These are phyloP conservation scores for Barnettozyma pratensis DNA, from an alignment of 805 yeast genomes.

Conservation along the genomic window DNA sequence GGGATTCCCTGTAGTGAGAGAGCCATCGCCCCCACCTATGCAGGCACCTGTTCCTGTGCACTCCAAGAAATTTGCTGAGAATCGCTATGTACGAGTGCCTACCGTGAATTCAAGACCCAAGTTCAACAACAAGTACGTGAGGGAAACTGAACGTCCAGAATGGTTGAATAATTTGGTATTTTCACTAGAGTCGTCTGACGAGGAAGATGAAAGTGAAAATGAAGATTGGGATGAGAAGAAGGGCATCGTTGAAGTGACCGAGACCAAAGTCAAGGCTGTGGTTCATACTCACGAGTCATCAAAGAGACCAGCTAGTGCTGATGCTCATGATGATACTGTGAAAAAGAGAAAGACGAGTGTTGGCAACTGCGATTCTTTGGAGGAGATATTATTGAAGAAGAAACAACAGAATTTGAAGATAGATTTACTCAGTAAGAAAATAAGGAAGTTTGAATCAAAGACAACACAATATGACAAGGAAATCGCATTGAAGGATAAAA, in stretches of 20 bases:
- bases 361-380: neutral
- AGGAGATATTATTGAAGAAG: constrained; percentile 1
- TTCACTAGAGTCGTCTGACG: constrained; percentile 19
- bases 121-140: constrained; percentile 13
- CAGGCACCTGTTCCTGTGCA: neutral
- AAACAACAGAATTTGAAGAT: constrained; percentile 1
- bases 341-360: constrained; percentile 5
- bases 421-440: constrained; percentile 3
- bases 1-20: constrained; percentile 17
- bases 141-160: constrained; percentile 17
- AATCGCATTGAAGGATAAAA: constrained; percentile 3
- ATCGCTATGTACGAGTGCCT: neutral
- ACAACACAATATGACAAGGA: neutral
- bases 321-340: neutral
- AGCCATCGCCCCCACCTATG: neutral
- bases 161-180: constrained; percentile 23
- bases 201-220: constrained; percentile 12
- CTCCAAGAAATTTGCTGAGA: neutral
- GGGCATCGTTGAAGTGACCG: neutral
- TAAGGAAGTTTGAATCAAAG: neutral
- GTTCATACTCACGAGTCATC: neutral
- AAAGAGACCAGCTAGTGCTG: neutral
- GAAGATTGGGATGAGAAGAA: constrained; percentile 1
- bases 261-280: neutral
- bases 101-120: constrained; percentile 4